These are phyloP conservation scores for Golubevia sp. DNA, from an alignment of 1,284 basidiomycete species.

Conservation along the genomic window DNA sequence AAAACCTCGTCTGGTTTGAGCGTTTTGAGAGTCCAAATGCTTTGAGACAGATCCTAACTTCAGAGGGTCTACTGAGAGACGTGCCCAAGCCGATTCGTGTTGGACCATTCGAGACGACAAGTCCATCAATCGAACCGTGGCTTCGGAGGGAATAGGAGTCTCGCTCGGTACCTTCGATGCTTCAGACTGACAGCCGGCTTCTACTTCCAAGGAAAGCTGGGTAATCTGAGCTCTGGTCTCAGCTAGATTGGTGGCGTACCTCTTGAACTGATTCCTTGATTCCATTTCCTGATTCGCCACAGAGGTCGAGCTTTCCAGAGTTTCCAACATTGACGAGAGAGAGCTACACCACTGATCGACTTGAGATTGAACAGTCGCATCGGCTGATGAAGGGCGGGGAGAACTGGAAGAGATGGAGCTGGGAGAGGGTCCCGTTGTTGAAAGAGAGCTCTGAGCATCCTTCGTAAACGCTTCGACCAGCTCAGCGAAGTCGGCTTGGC, in stretches of 20 bases:
- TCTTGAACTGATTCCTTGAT: background rate
- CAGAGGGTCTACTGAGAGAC: background rate
- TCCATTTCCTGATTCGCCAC: background rate
- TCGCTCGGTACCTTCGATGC: background rate
- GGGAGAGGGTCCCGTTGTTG: background rate
- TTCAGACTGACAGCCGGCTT: background rate
- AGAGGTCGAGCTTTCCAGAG: background rate
- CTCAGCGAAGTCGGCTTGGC: background rate
- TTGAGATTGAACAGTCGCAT: background rate
- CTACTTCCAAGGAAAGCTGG: background rate
- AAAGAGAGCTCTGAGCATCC: background rate
- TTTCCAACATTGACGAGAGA: background rate
- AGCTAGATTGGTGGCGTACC: background rate
- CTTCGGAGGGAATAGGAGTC: background rate
- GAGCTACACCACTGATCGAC: background rate
- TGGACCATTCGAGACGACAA: background rate
- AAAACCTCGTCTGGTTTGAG: background rate
- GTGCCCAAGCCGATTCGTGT: background rate
- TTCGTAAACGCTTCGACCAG: background rate
- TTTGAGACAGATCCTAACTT: background rate
- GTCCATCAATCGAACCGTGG: background rate
- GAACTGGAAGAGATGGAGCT: background rate
- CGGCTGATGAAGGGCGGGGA: background rate
- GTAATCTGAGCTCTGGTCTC: background rate
- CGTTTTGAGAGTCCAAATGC: background rate